These are phyloP conservation scores for Acidiella bohemica DNA, from an alignment of 495 filamentous ascomycete species.

Conservation along the genomic window DNA sequence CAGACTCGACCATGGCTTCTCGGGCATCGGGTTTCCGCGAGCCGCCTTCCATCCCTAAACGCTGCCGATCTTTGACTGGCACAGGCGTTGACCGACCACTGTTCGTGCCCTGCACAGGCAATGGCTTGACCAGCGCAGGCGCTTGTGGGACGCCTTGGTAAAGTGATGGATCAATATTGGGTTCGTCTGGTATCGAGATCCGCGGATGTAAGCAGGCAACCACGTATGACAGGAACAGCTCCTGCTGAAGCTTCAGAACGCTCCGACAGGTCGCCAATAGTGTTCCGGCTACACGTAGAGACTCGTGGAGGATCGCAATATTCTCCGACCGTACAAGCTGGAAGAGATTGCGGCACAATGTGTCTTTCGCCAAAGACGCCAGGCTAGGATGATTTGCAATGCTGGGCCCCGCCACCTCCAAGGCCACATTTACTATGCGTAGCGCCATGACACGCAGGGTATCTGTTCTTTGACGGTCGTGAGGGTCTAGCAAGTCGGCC, in stretches of 20 bases:
- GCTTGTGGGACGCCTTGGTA: slow-evolving; percentile 90
- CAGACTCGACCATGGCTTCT: slow-evolving; percentile 97
- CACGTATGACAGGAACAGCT: slow-evolving; percentile 88
- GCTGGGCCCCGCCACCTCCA: slow-evolving; percentile 91
- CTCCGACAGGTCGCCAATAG: slow-evolving; percentile 78
- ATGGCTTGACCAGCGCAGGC: slow-evolving; percentile 75
- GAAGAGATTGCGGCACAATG: slow-evolving; percentile 87
- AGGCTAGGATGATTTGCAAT: slow-evolving; percentile 88
- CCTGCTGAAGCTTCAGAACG: slow-evolving; percentile 93
- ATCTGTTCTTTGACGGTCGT: slow-evolving; percentile 83
- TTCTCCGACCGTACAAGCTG: slow-evolving; percentile 95
- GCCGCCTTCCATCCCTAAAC: slow-evolving; percentile 85
- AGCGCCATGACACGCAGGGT: slow-evolving; percentile 94
- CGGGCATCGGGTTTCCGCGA: slow-evolving; percentile 81
- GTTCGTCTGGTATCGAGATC: slow-evolving; percentile 80
- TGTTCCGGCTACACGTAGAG: slow-evolving; percentile 81
- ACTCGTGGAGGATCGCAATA: slow-evolving; percentile 81
- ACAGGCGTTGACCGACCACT: slow-evolving; percentile 89
- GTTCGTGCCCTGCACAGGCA: slow-evolving; percentile 41
- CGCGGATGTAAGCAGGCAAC: slow-evolving; percentile 85
- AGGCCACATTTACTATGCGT: slow-evolving; percentile 89
- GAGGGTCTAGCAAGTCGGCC: slow-evolving; percentile 87
- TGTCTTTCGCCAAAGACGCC: slow-evolving; percentile 79
- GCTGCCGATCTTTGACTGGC: slow-evolving; percentile 83
- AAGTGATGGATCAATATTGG: slow-evolving; percentile 77